phyloP scores from a whole-genome alignment of 2,329 filamentous ascomycete genomes.

The Ophiostoma triangulosporum region DNA sequence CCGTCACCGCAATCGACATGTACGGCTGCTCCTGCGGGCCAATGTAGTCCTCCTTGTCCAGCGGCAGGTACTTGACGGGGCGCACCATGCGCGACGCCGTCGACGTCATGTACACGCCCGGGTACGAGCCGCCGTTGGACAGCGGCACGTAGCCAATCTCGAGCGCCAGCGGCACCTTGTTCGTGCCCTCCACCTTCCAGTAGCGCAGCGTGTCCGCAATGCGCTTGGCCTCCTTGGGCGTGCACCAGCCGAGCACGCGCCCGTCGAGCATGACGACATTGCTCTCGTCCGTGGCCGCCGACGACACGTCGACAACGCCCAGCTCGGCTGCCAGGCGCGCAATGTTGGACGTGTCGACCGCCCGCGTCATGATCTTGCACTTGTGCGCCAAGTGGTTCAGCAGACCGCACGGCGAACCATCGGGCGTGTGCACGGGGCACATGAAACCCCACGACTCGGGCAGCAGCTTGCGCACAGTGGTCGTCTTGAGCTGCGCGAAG shows the following conservation, averaged over 20 bases:
- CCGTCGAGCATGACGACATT: conserved; percentile 87
- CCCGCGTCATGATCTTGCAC: conserved; percentile 71
- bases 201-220: conserved; percentile 80
- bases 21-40: conserved; percentile 94
- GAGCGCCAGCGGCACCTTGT: conserved; percentile 67
- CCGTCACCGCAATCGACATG: conserved; percentile 93
- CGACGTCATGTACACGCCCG: conserved; percentile 87
- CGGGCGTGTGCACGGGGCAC: conserved; percentile 93
- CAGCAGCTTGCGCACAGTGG: conserved; percentile 84
- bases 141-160: conserved; percentile 87
- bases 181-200: conserved; percentile 86
- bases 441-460: conserved; percentile 98
- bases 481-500: conserved; percentile 95
- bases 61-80: conserved; percentile 80
- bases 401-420: conserved; percentile 87
- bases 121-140: conserved; percentile 86
- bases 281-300: conserved; percentile 67
- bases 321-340: conserved; percentile 64
- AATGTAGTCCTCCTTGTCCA: conserved; percentile 76
- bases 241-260: conserved; percentile 78
- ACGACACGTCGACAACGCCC: conserved; percentile 59
- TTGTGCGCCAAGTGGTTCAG: conserved; percentile 93
- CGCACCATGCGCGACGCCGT: conserved; percentile 75
- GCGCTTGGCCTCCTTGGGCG: conserved; percentile 64
- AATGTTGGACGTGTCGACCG: conserved; percentile 60